Percentiles rank a stretch among this genome's conserved stretches.
These are phyloP conservation scores for Solanum dulcamara DNA, from an alignment of 257 asterid genomes.

Conservation along the genomic window DNA sequence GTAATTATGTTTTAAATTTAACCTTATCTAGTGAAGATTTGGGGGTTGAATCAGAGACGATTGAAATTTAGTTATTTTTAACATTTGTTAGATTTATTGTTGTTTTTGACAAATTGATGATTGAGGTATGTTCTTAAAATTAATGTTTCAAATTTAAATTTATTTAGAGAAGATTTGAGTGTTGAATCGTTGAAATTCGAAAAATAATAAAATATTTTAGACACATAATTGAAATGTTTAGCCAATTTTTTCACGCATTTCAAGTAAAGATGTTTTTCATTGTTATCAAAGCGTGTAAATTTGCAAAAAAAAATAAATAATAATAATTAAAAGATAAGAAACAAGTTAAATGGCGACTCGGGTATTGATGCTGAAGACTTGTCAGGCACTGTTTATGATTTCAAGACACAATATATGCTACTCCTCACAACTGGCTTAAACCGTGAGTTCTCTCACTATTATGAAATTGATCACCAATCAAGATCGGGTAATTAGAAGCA, in stretches of 20 bases:
- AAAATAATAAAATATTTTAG: too few relatives aligned
- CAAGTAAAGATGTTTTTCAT: background rate
- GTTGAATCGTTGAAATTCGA: background rate
- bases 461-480: background rate
- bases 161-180: background rate
- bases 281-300: background rate
- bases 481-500: background rate
- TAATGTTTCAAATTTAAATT: too few relatives aligned
- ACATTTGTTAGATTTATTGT: background rate
- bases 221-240: background rate
- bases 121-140: background rate
- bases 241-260: background rate
- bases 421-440: background rate
- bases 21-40: background rate
- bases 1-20: background rate
- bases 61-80: background rate
- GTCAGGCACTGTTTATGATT: background rate
- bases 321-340: background rate
- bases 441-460: background rate
- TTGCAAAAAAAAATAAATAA: background rate
- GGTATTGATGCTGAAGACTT: background rate
- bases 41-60: background rate
- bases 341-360: background rate
- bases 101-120: background rate
- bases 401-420: background rate